Evolutionary conservation across 1,139 yeast species (phyloP), one percentile per base, ranked within the genome.

Genomic region (Candida tetrigidarum): DNA sequence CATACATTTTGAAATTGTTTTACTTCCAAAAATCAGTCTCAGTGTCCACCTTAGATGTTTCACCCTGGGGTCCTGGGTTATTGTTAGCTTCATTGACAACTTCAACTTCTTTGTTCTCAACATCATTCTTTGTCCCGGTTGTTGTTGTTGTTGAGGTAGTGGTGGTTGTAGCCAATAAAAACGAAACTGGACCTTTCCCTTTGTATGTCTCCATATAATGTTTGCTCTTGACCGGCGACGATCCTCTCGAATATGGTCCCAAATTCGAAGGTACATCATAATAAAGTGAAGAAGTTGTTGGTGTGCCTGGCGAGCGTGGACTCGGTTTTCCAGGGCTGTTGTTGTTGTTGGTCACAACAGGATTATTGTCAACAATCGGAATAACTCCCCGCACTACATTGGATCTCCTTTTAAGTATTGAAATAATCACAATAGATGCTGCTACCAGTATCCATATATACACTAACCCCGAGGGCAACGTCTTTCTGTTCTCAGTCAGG

Each of bases 131-230:
- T 32, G 36, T 10, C 10, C 23, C 25, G 6, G 25, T 19, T 11
- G 19, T 10, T n/a, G n/a, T n/a, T n/a, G n/a, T n/a, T n/a, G n/a
- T 15, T 7, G 33, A 15, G n/a, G n/a, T n/a, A n/a, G n/a, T n/a
- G n/a, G n/a, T n/a, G n/a, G 19, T 10, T 8, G 32, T 12, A 15
- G 10, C 22, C 36, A 32, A 32, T 14, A 32, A 19, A 7, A 32
- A 32, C 16, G 36, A 32, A n/a, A 19, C 36, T 1, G 36, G 36
- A 32, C 26, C 12, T 12, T 32, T 32, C n/a, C 36, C 36, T n/a
- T 12, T n/a, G 26, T 32, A 32, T n/a, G 36, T 32, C n/a, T 19
- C 25, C 23, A 18, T 12, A 19, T 18, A 32, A 6, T 19, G 15
- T 20, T 19, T 32, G 12, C 36, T 32, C 16, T 18, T 32, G 7